These are phyloP conservation scores for Linderniella brevidens DNA, from an alignment of 257 asterid species.

Conservation along the genomic window DNA sequence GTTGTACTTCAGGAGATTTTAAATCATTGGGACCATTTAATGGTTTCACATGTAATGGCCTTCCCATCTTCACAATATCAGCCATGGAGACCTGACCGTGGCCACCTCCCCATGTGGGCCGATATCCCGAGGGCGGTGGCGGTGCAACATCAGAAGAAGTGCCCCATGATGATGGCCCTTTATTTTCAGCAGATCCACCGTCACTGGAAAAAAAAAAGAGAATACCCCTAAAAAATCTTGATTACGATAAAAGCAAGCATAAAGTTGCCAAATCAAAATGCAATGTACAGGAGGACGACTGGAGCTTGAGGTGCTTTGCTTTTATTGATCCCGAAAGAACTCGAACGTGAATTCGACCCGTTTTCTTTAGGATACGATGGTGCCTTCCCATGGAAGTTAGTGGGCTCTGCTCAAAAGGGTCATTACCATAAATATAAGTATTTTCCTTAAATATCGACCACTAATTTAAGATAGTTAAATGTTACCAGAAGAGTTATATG, in stretches of 20 bases:
- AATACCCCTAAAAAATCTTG: too few relatives aligned
- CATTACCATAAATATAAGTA: background rate
- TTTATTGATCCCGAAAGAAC: slow-evolving; percentile 22
- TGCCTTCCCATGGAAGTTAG: slow-evolving; percentile 25
- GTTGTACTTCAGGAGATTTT: slow-evolving; percentile 24
- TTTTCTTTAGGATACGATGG: slow-evolving; percentile 49
- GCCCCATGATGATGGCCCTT: slow-evolving; percentile 23
- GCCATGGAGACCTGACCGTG: slow-evolving; percentile 94
- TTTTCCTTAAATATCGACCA: background rate
- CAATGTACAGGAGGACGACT: background rate
- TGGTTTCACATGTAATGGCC: slow-evolving; percentile 30
- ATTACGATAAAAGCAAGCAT: background rate
- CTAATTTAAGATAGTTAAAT: slow-evolving; percentile 1
- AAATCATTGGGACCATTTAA: slow-evolving; percentile 14
- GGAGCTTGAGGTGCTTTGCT: slow-evolving; percentile 29
- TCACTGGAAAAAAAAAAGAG: slow-evolving; percentile 21
- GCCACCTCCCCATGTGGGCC: slow-evolving; percentile 48
- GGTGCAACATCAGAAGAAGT: slow-evolving; percentile 24
- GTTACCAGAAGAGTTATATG: slow-evolving; percentile 41
- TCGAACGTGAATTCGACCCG: slow-evolving; percentile 23
- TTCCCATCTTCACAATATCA: slow-evolving; percentile 96
- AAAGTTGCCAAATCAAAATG: slow-evolving; percentile 22
- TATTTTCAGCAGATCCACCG: slow-evolving; percentile 27
- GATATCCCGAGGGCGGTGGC: slow-evolving; percentile 22
- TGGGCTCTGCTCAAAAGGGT: slow-evolving; percentile 28